phyloP scores from a whole-genome alignment of 1,284 basidiomycete species.

The Cutaneotrichosporon sp. region DNA sequence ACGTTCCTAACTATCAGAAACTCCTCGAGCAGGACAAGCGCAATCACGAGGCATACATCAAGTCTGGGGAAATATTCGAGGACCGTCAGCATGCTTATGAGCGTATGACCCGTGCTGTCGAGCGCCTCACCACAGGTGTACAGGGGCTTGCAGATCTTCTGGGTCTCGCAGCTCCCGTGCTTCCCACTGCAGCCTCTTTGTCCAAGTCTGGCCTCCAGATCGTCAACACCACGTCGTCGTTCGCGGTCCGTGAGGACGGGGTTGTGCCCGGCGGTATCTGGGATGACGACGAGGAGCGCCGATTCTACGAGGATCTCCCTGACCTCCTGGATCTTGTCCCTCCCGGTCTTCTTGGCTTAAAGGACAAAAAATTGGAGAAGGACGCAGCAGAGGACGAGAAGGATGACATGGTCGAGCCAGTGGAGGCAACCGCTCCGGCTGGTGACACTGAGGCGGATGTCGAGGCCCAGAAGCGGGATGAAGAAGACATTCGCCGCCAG shows the following conservation, averaged over 20 bases:
- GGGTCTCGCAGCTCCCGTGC: slow-evolving; percentile 68
- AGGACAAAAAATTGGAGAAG: slow-evolving; percentile 51
- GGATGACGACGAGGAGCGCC: slow-evolving; percentile 95
- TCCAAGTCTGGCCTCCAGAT: slow-evolving; percentile 49
- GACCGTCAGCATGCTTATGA: slow-evolving; percentile 98
- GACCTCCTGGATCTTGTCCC: slow-evolving; percentile 91
- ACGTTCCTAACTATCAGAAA: slow-evolving; percentile 54
- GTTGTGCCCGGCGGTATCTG: slow-evolving; percentile 71
- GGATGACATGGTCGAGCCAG: slow-evolving; percentile 13
- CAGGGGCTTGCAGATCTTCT: slow-evolving; percentile 87
- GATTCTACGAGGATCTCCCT: slow-evolving; percentile 89
- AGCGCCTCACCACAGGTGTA: slow-evolving; percentile 78
- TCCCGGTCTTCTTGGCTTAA: slow-evolving; percentile 75
- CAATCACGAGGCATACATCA: slow-evolving; percentile 98
- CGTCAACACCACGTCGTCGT: slow-evolving; percentile 50
- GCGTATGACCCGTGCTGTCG: slow-evolving; percentile 93
- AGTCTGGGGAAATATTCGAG: slow-evolving; percentile 97
- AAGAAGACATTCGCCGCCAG: slow-evolving; percentile 53
- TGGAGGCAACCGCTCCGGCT: slow-evolving; percentile 7
- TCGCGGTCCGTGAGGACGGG: slow-evolving; percentile 57
- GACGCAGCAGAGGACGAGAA: slow-evolving; percentile 17
- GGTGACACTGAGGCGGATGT: slow-evolving; percentile 21
- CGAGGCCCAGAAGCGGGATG: slow-evolving; percentile 43
- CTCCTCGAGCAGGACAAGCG: slow-evolving; percentile 92
- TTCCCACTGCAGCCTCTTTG: slow-evolving; percentile 64